Evolutionary conservation across 164 flowering plant species (phyloP).

Genomic region (Vitis vinifera): DNA sequence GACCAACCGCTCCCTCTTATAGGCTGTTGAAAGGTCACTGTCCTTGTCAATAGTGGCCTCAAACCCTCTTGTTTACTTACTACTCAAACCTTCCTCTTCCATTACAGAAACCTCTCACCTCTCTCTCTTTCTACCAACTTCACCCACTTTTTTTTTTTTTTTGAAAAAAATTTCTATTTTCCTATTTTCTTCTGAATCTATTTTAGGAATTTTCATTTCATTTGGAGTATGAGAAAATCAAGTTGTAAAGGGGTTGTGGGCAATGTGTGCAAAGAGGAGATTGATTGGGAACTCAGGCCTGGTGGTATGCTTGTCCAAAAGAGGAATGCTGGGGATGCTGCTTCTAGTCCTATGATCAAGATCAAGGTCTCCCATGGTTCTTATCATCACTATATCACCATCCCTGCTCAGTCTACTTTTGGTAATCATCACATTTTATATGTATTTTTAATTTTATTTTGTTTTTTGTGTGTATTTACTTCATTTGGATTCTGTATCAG

Average conservation of each 20-base stretch:
- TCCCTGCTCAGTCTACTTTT: slow-evolving; percentile 61
- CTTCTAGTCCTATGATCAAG: slow-evolving; percentile 42
- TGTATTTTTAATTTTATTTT: too few species aligned
- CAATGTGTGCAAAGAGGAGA: slow-evolving; percentile 25
- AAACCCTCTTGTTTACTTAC: too few species aligned
- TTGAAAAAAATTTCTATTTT: background rate
- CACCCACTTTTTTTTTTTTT: too few species aligned
- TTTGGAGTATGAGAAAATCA: slow-evolving; percentile 11
- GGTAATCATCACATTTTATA: slow-evolving; percentile 31
- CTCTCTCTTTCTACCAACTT: too few species aligned
- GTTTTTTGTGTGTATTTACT: background rate
- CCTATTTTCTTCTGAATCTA: background rate
- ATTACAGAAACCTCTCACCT: too few species aligned
- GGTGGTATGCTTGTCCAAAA: slow-evolving; percentile 68
- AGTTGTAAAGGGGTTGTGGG: slow-evolving; percentile 13
- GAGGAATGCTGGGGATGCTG: slow-evolving; percentile 28
- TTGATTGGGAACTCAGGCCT: slow-evolving; percentile 58
- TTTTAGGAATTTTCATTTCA: background rate
- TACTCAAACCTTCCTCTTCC: too few species aligned
- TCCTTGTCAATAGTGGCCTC: too few species aligned
- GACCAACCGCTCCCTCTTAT: too few species aligned
- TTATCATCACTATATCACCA: slow-evolving; percentile 41
- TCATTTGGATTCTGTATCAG: background rate
- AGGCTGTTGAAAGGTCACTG: too few species aligned
- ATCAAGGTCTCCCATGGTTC: slow-evolving; percentile 59